These are phyloP conservation scores for Lentinula guzmanii DNA, from an alignment of 768 basidiomycete genomes.

Conservation along the genomic window DNA sequence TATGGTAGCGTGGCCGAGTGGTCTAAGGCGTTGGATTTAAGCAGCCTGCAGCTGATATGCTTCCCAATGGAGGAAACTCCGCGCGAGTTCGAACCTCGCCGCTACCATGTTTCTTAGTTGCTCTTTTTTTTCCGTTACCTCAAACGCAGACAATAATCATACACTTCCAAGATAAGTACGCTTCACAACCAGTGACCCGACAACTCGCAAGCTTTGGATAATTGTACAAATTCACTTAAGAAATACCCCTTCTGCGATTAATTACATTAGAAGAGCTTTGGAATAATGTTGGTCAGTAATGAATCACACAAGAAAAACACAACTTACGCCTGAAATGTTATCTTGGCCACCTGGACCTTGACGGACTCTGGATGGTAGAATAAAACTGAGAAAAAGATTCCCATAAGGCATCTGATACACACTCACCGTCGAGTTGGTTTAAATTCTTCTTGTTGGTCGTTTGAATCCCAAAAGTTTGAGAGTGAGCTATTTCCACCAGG, in stretches of 20 bases:
- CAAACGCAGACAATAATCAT: too few relatives aligned
- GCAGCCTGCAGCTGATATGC: slow-evolving; percentile 35
- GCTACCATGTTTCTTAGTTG: slow-evolving; percentile 46
- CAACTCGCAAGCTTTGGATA: too few relatives aligned
- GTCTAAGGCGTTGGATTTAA: slow-evolving; percentile 93
- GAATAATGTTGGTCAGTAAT: not conserved
- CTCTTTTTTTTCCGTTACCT: not conserved
- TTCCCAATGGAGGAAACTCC: slow-evolving; percentile 80
- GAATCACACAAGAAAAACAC: too few relatives aligned
- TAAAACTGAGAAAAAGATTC: not conserved
- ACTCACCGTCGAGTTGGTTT: slow-evolving; percentile 65
- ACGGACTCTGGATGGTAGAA: slow-evolving; percentile 41
- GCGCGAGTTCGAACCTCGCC: slow-evolving; percentile 92
- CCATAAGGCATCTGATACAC: not conserved
- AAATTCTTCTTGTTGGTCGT: slow-evolving; percentile 39
- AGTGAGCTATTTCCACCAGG: slow-evolving; percentile 41
- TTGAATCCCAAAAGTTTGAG: slow-evolving; percentile 42
- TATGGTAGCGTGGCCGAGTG: slow-evolving; percentile 76
- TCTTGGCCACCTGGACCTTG: slow-evolving; percentile 66
- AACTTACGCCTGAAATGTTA: slow-evolving; percentile 39
- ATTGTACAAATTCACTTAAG: too few relatives aligned
- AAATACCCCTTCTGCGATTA: too few relatives aligned
- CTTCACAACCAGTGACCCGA: too few relatives aligned
- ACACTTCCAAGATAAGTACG: too few relatives aligned
- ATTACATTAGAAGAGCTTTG: not conserved